Evolutionary conservation across 208 protist species (phyloP).

Genomic region (Leishmania major): DNA sequence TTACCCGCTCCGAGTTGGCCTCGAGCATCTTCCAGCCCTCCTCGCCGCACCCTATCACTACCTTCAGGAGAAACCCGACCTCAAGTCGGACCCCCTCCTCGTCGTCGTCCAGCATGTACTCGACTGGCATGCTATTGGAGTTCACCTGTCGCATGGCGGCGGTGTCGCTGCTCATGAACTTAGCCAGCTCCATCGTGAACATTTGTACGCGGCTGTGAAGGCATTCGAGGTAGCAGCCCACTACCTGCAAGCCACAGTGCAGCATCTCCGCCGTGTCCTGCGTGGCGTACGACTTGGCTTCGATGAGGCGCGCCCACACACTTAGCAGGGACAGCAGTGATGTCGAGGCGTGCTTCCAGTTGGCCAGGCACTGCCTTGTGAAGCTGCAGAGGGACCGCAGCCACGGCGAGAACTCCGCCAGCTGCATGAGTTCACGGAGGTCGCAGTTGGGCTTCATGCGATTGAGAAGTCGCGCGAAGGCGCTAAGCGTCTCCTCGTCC

Average conservation of each 20-base stretch:
- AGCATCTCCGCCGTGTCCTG: slow-evolving; percentile 17
- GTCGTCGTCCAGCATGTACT: slow-evolving; percentile 50
- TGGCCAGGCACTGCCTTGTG: slow-evolving; percentile 31
- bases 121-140: slow-evolving; percentile 7
- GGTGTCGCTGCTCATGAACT: slow-evolving; percentile 10
- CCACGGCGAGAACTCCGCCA: slow-evolving; percentile 39
- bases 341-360: slow-evolving; percentile 28
- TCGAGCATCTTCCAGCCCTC: slow-evolving; percentile 29
- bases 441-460: slow-evolving; percentile 63
- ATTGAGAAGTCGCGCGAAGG: slow-evolving; percentile 52
- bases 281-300: slow-evolving; percentile 30
- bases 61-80: slow-evolving; percentile 42
- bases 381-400: slow-evolving; percentile 27
- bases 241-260: slow-evolving; percentile 13
- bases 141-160: not conserved
- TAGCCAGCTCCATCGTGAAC: slow-evolving; percentile 21
- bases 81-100: slow-evolving; percentile 45
- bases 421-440: slow-evolving; percentile 49
- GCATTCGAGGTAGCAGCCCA: slow-evolving; percentile 27
- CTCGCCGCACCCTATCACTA: slow-evolving; percentile 41
- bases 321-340: slow-evolving; percentile 38
- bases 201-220: slow-evolving; percentile 27
- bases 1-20: slow-evolving; percentile 11
- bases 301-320: slow-evolving; percentile 42
- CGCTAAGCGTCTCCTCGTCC: slow-evolving; percentile 33